Conservation (phyloP, 1,284 basidiomycete genomes). For the Leccinum fallax region DNA sequence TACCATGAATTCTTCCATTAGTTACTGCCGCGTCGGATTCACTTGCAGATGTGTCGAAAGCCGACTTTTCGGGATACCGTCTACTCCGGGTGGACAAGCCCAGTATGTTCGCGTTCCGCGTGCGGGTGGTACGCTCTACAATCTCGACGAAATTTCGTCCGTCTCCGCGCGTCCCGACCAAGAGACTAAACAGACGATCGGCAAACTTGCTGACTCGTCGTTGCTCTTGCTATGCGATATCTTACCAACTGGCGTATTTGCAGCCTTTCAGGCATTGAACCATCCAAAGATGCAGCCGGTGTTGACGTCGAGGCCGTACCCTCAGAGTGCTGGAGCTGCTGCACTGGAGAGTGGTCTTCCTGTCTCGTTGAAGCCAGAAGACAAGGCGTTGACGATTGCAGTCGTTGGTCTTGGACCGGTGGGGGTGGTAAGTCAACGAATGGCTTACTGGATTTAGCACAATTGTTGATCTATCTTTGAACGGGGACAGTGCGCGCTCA, state of each 20-base stretch:
- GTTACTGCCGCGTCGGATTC: constrained; percentile 75
- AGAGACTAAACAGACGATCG: constrained; percentile 40
- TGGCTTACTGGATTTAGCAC: neutral
- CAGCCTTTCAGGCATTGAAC: constrained; percentile 69
- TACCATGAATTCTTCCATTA: constrained; percentile 28
- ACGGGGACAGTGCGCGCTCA: constrained; percentile 51
- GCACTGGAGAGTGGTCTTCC: constrained; percentile 24
- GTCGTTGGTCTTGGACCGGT: constrained; percentile 78
- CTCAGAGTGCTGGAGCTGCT: constrained; percentile 40
- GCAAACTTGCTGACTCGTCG: constrained; percentile 55
- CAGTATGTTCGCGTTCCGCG: constrained; percentile 84
- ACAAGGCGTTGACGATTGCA: constrained; percentile 57
- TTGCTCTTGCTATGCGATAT: constrained; percentile 81
- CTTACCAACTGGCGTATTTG: constrained; percentile 78
- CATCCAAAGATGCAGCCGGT: constrained; percentile 69
- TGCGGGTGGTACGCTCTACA: constrained; percentile 80
- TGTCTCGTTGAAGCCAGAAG: constrained; percentile 42
- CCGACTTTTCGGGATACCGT: constrained; percentile 71
- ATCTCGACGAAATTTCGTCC: constrained; percentile 51
- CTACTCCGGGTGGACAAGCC: constrained; percentile 82
- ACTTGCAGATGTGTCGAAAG: constrained; percentile 76
- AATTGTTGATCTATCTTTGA: constrained; percentile 1
- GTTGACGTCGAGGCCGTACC: constrained; percentile 59
- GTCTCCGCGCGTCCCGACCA: constrained; percentile 33
- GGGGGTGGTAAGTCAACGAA: constrained; percentile 52